These are phyloP conservation scores for Cryoendolithus antarcticus DNA, from an alignment of 2,329 filamentous ascomycete genomes.

Conservation along the genomic window DNA sequence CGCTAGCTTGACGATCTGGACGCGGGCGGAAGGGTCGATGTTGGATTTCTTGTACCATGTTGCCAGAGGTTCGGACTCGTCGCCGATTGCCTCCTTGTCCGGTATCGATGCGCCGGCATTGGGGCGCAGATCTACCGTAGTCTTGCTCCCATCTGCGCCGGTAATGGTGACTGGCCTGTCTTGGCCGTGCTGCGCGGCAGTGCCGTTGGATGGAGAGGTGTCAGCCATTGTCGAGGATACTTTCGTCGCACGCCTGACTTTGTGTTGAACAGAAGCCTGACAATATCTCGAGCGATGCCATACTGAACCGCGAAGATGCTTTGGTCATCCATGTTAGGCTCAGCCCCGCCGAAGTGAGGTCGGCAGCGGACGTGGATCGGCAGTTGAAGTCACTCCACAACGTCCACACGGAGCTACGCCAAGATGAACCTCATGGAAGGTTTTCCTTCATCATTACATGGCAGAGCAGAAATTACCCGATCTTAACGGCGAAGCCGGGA, in stretches of 20 bases:
- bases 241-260: neutral
- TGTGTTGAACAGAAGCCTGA: slow-evolving; percentile 2
- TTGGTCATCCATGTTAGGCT: too few relatives aligned
- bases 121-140: slow-evolving; percentile 17
- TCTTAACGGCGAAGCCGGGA: too few relatives aligned
- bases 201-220: slow-evolving; percentile 11
- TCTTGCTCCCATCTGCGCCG: slow-evolving; percentile 10
- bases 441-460: too few relatives aligned
- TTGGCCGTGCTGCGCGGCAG: slow-evolving; percentile 12
- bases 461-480: too few relatives aligned
- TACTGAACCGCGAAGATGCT: too few relatives aligned
- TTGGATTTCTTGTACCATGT: slow-evolving; percentile 27
- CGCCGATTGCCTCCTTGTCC: slow-evolving; percentile 26
- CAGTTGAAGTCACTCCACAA: too few relatives aligned
- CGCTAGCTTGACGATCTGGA: slow-evolving; percentile 35
- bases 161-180: slow-evolving; percentile 17
- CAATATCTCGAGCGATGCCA: too few relatives aligned
- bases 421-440: too few relatives aligned
- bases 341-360: too few relatives aligned
- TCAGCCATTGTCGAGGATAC: slow-evolving; percentile 10
- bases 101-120: slow-evolving; percentile 29
- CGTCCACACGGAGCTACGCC: too few relatives aligned
- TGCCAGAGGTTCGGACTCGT: slow-evolving; percentile 22
- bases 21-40: slow-evolving; percentile 33
- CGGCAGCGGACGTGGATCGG: too few relatives aligned